Evolutionary conservation across 441 rosid species (phyloP), one percentile per base, ranked within the genome.

Genomic region (Gossypium lobatum): DNA sequence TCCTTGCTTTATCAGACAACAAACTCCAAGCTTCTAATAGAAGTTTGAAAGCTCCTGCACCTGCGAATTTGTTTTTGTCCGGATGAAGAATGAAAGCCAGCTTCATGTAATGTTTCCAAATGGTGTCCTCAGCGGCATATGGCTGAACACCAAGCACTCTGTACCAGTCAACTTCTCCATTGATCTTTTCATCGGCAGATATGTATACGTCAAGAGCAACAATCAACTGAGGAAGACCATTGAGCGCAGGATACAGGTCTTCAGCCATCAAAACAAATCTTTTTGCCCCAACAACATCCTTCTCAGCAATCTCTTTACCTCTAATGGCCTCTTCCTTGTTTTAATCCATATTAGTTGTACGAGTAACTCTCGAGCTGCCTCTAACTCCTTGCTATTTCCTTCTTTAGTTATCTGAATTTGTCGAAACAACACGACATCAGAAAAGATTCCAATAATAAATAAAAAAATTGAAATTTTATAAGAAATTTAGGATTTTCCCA

Each of bases 11-110:
- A 64, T 89, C 85, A 9, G 88, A 89, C 65, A 89, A 79, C 72
- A 85, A 71, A 63, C 16, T 75, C 89, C 91, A 87, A 0, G 90
- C 91, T 76, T 85, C 82, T 0, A 85, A 83, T 64, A 87, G 57
- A 73, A 83, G 73, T 80, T 79, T 77, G 74, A 87, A 87, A n/a
- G 90, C 89, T 7, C 85, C 86, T 39, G 87, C 88, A 55, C 89
- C 88, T 0, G 79, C 72, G 0, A 81, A 81, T 52, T 81, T 85
- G 76, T 87, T 87, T 75, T 75, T 86, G 75, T 85, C 86, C 5
- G 88, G 89, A 73, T 87, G 87, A 63, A 89, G 84, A 76, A 78
- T n/a, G 4, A 85, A 76, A 70, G 85, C 88, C 65, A 87, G 75
- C 76, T 80, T 80, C 50, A 79, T 74, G 78, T 82, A 87, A 13